A percentile compares a stretch with the other conserved stretches of the same genome.
Conservation (phyloP, 148 eudicot genomes). For the Limonium bicolor region DNA sequence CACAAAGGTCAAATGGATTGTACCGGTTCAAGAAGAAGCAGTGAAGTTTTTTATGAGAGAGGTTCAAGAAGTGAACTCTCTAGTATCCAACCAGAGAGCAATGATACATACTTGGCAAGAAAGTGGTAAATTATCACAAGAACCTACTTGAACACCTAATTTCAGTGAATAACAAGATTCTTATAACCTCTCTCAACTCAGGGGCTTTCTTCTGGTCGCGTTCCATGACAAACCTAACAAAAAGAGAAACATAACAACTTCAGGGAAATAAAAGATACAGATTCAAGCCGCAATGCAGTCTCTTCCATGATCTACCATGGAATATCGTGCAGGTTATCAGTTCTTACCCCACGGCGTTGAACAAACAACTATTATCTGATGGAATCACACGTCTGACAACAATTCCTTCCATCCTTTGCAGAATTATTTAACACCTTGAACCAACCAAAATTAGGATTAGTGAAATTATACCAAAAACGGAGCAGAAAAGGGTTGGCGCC, state of each 20-base stretch:
- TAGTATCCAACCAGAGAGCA: too few relatives aligned
- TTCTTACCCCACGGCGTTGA: conserved; percentile 87
- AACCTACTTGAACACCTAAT: too few relatives aligned
- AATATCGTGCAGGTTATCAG: neutral
- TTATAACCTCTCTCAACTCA: conserved; percentile 83
- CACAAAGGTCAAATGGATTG: too few relatives aligned
- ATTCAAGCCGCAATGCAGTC: neutral
- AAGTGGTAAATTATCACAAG: too few relatives aligned
- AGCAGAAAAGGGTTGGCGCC: too few relatives aligned
- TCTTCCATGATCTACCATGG: neutral
- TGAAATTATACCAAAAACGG: too few relatives aligned
- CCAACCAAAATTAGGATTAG: too few relatives aligned
- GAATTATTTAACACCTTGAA: conserved; percentile 1
- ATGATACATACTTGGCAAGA: too few relatives aligned
- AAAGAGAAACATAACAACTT: conserved; percentile 4
- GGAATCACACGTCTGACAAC: conserved; percentile 85
- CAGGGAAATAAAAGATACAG: neutral
- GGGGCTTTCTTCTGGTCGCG: conserved; percentile 65
- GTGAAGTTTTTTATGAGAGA: too few relatives aligned
- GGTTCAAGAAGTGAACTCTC: too few relatives aligned
- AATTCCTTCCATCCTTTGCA: conserved; percentile 51
- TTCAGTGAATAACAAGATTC: too few relatives aligned
- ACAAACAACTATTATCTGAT: conserved; percentile 92
- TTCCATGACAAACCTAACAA: conserved; percentile 82
- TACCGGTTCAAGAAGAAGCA: too few relatives aligned